These are phyloP conservation scores for Coemansia sp. DNA, from an alignment of 192 early-diverging fungal genomes.

Conservation along the genomic window DNA sequence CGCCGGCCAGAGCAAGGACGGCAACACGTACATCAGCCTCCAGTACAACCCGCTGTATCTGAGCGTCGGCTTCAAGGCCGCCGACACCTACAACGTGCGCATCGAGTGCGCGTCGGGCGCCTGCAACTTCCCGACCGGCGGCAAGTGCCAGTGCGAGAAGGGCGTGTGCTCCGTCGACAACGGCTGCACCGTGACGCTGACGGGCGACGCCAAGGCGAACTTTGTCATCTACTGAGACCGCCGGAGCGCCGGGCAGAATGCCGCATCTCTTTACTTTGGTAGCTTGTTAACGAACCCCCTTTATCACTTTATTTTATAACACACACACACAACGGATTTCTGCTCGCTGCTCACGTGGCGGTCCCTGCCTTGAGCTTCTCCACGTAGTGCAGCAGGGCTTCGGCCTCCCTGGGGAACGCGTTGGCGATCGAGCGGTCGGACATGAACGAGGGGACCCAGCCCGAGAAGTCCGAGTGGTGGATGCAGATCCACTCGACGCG, in stretches of 20 bases:
- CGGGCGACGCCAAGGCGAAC: constrained; percentile 20
- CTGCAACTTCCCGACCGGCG: constrained; percentile 51
- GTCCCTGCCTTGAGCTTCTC: not conserved
- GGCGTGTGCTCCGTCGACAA: constrained; percentile 50
- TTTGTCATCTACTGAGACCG: constrained; percentile 35
- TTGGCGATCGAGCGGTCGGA: constrained; percentile 39
- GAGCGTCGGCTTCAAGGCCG: constrained; percentile 26
- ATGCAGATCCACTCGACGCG: constrained; percentile 42
- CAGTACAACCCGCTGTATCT: constrained; percentile 52
- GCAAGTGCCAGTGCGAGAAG: constrained; percentile 49
- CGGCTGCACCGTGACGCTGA: constrained; percentile 47
- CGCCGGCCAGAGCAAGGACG: constrained; percentile 40
- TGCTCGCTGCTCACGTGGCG: not conserved
- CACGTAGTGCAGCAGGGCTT: constrained; percentile 32
- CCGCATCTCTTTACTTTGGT: not conserved
- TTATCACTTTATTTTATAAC: constrained; percentile 10
- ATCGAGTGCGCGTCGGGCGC: constrained; percentile 32
- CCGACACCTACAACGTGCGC: constrained; percentile 31
- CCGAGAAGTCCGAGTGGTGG: constrained; percentile 46
- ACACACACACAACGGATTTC: not conserved
- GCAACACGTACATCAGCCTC: constrained; percentile 53
- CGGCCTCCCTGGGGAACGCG: constrained; percentile 41
- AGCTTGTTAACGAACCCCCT: not conserved
- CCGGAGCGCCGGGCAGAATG: not conserved
- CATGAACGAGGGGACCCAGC: constrained; percentile 44